Conservation (phyloP, 768 basidiomycete species). For the Pulveroboletus sp. region DNA sequence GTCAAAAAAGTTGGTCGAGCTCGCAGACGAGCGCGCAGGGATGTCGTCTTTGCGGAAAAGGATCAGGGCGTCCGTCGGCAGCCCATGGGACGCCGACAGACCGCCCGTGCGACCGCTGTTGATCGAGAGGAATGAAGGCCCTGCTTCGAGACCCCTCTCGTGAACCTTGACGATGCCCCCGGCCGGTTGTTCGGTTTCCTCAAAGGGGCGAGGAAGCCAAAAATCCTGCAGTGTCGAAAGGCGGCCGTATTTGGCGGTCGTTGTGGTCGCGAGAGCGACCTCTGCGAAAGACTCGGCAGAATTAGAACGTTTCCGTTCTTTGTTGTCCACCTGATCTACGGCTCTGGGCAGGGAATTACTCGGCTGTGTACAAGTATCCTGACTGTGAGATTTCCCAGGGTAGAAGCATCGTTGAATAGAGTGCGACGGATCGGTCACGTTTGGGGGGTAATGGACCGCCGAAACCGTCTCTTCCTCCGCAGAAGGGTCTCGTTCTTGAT, state of each 20-base stretch:
- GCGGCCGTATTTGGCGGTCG: not conserved
- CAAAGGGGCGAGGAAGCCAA: conserved; percentile 18
- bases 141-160: conserved; percentile 15
- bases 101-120: not conserved
- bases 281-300: conserved; percentile 15
- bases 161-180: conserved; percentile 6
- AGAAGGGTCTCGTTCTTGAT: not conserved
- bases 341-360: not conserved
- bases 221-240: conserved; percentile 16
- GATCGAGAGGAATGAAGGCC: conserved; percentile 4
- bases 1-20: conserved; percentile 3
- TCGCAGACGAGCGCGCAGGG: not conserved
- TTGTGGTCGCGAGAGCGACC: conserved; percentile 15
- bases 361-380: conserved; percentile 1
- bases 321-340: not conserved
- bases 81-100: not conserved
- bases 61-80: not conserved
- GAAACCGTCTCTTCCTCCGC: conserved; percentile 4
- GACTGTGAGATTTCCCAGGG: not conserved
- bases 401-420: conserved; percentile 2
- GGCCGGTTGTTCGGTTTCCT: conserved; percentile 2
- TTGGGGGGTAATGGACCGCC: not conserved
- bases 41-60: not conserved
- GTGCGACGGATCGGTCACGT: not conserved
- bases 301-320: conserved; percentile 5